These are phyloP conservation scores for Thielaviopsis ethacetica DNA, from an alignment of 2,329 filamentous ascomycete genomes.

Conservation along the genomic window DNA sequence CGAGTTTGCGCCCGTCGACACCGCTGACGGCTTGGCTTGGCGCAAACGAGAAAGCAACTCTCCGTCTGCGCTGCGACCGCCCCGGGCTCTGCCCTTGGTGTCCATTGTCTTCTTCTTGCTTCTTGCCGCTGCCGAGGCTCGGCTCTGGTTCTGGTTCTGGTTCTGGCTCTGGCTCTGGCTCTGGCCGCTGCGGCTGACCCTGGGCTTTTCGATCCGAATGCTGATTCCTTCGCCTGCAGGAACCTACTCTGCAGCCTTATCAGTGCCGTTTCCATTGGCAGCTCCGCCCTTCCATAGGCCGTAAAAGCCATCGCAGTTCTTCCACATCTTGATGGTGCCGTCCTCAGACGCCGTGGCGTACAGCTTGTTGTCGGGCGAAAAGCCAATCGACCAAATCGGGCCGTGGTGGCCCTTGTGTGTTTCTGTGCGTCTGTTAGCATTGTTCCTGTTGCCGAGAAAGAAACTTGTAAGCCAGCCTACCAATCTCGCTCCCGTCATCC, in stretches of 20 bases:
- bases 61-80: too few species aligned
- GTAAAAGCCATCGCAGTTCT: slow-evolving; percentile 50
- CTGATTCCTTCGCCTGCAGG: background rate
- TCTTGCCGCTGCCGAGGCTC: background rate
- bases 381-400: slow-evolving; percentile 89
- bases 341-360: slow-evolving; percentile 96
- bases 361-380: slow-evolving; percentile 86
- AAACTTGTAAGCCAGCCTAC: too few species aligned
- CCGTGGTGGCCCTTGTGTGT: slow-evolving; percentile 95
- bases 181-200: background rate
- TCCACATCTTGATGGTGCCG: slow-evolving; percentile 88
- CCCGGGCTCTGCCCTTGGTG: too few species aligned
- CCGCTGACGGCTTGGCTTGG: too few species aligned
- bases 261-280: slow-evolving; percentile 7
- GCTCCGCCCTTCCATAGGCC: slow-evolving; percentile 43
- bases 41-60: too few species aligned
- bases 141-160: background rate
- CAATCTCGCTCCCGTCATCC: slow-evolving; percentile 65
- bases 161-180: background rate
- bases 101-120: too few species aligned
- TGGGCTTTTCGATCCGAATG: background rate
- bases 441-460: background rate
- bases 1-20: too few species aligned
- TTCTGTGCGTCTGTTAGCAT: slow-evolving; percentile 32
- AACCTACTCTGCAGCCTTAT: slow-evolving; percentile 13